Percentiles rank a stretch among this genome's conserved stretches.
Evolutionary conservation across 352 stramenopile species (phyloP).

Genomic region (Phytophthora kernoviae): DNA sequence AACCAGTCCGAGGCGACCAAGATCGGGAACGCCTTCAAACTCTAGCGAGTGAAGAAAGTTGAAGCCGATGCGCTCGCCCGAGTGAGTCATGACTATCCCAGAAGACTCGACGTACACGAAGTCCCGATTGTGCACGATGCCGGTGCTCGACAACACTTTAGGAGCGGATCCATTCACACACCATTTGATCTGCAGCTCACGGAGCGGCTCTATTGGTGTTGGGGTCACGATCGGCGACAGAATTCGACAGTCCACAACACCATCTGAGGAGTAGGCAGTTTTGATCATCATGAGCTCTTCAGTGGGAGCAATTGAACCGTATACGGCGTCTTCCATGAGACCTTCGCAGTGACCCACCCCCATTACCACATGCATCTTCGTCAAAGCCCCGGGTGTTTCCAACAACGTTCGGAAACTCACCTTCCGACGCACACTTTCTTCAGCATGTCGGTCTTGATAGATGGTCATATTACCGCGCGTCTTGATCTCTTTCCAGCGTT

Average conservation of each 20-base stretch:
- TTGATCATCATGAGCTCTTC: constrained; percentile 58
- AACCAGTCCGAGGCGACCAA: constrained; percentile 32
- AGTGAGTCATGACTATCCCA: constrained; percentile 37
- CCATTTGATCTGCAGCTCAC: constrained; percentile 53
- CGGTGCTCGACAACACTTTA: constrained; percentile 25
- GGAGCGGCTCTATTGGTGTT: constrained; percentile 38
- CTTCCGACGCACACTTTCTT: constrained; percentile 29
- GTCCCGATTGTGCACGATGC: constrained; percentile 53
- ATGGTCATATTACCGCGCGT: constrained; percentile 32
- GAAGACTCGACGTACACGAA: constrained; percentile 57
- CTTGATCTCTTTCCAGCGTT: constrained; percentile 40
- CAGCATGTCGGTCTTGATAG: constrained; percentile 28
- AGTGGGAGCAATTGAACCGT: constrained; percentile 49
- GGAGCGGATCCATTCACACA: constrained; percentile 48
- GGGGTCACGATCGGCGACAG: constrained; percentile 40
- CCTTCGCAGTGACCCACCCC: constrained; percentile 36
- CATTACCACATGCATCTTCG: constrained; percentile 41
- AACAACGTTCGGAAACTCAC: constrained; percentile 32
- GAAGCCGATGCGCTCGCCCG: constrained; percentile 50
- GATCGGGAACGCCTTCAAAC: constrained; percentile 41
- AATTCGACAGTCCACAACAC: constrained; percentile 49
- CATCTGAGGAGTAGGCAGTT: constrained; percentile 53
- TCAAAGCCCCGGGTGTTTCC: constrained; percentile 21
- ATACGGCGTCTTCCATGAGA: constrained; percentile 60
- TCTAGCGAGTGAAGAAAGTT: constrained; percentile 60